Conservation (phyloP, 108 stramenopile species). For the Nannochloropsis gaditana region DNA sequence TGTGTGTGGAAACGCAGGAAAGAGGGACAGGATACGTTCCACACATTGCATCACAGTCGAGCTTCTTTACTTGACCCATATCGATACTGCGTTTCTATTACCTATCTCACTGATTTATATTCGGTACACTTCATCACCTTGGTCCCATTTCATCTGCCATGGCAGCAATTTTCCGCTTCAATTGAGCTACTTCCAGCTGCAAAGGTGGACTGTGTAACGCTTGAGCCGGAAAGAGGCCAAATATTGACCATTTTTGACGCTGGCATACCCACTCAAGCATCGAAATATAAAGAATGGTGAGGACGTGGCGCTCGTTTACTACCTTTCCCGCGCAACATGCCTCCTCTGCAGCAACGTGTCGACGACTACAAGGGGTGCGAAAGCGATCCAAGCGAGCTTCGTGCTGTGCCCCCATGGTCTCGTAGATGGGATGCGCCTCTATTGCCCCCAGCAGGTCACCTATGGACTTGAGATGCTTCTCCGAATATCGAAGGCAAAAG, state of each 20-base stretch:
- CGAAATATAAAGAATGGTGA: constrained; percentile 4
- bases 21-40: no score
- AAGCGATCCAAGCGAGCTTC: neutral
- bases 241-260: neutral
- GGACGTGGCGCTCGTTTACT: neutral
- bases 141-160: constrained; percentile 12
- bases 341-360: neutral
- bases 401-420: constrained; percentile 7
- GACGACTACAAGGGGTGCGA: neutral
- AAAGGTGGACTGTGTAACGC: neutral
- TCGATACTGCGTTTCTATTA: no score
- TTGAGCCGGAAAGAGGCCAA: neutral
- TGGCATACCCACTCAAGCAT: constrained; percentile 5
- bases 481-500: neutral
- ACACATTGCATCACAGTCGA: no score
- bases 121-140: neutral
- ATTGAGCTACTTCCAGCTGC: constrained; percentile 1
- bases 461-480: constrained; percentile 5
- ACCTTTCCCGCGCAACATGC: constrained; percentile 5
- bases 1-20: no score
- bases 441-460: neutral
- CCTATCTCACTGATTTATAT: neutral
- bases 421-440: constrained; percentile 19
- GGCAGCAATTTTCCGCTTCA: constrained; percentile 12
- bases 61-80: no score